A percentile compares a stretch with the other conserved stretches of the same genome.
These are phyloP conservation scores for Solanum etuberosum DNA, from an alignment of 257 asterid genomes.

Conservation along the genomic window DNA sequence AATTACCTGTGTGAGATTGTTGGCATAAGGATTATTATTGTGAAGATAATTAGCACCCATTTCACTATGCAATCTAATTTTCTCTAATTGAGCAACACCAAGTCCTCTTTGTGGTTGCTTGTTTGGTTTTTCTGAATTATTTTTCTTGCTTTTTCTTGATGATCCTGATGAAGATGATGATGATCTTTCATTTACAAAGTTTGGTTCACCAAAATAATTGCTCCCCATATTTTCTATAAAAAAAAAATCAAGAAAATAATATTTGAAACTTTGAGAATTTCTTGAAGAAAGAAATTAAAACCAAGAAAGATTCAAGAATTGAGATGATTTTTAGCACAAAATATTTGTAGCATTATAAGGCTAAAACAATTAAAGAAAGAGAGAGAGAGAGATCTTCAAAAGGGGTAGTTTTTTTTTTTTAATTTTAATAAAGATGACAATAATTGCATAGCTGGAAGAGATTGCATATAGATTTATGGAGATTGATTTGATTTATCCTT, in stretches of 20 bases:
- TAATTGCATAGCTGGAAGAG: conserved; percentile 93
- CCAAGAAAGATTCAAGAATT: background rate
- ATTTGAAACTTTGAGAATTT: too few species aligned
- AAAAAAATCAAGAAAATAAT: background rate
- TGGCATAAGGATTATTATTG: conserved; percentile 31
- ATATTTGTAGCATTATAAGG: background rate
- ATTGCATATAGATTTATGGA: conserved; percentile 56
- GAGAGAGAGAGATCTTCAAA: conserved; percentile 16
- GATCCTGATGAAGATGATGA: conserved; percentile 38
- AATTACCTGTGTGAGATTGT: conserved; percentile 35
- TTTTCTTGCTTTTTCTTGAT: conserved; percentile 57
- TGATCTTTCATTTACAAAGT: conserved; percentile 29
- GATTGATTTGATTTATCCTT: conserved; percentile 21
- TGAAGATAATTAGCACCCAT: conserved; percentile 34
- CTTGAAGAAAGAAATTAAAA: background rate
- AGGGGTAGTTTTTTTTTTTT: conserved; percentile 34
- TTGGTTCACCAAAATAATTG: conserved; percentile 50
- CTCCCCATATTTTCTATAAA: conserved; percentile 37
- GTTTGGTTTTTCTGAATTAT: conserved; percentile 46
- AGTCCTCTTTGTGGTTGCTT: conserved; percentile 91
- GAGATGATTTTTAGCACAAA: background rate
- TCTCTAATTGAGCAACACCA: conserved; percentile 92
- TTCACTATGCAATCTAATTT: conserved; percentile 76
- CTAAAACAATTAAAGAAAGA: background rate
- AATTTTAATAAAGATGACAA: conserved; percentile 11